Evolutionary conservation across 495 filamentous ascomycete genomes (phyloP), one percentile per base, ranked within the genome.

Genomic region (Apodospora peruviana): DNA sequence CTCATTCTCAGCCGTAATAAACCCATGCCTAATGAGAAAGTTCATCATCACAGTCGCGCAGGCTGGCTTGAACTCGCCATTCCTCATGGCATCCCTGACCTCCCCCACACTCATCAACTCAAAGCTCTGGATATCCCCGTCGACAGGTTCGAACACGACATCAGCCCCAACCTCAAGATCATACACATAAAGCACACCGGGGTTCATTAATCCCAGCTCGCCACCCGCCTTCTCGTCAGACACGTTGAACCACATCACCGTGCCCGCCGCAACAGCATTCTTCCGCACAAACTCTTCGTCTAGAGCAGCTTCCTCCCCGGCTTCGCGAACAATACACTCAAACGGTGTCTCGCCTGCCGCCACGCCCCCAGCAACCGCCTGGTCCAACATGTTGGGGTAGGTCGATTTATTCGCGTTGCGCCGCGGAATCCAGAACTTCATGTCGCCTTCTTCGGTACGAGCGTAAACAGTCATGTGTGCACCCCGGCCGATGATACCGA

Each of bases 281-380:
- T 44, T 48, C 14, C 63, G 45, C 47, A 62, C 57, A 2, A 69
- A 45, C 0, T 68, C 60, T 2, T 53, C 53, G 0, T 59, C 56
- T 4, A 82, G 43, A 0, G 74, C 71, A 0, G 77, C 75, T 48
- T 84, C 80, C 56, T 84, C 80, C 22, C 60, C 61, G 0, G 76
- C 69, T 49, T 82, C 79, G n/a, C 64, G 61, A 14, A 82, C 52
- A n/a, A 82, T 61, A 45, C 71, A 75, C 1, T 74, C 69, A 14
- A 72, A 57, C 1, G 79, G 75, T 1, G 51, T 53, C 22, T 68
- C 59, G 1, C 66, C 69, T 1, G 69, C 55, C 11, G 59, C 57
- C 3, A 83, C 59, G 10, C 78, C 77, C 7, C 79, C 79, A 4
- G 75, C 81, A 0, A 82, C 80, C 0, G 78, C 73, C 2, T 55